Percentiles rank a stretch among this genome's conserved stretches.
phyloP scores from a whole-genome alignment of 768 basidiomycete species.

The Podaxis mareebaensis region DNA sequence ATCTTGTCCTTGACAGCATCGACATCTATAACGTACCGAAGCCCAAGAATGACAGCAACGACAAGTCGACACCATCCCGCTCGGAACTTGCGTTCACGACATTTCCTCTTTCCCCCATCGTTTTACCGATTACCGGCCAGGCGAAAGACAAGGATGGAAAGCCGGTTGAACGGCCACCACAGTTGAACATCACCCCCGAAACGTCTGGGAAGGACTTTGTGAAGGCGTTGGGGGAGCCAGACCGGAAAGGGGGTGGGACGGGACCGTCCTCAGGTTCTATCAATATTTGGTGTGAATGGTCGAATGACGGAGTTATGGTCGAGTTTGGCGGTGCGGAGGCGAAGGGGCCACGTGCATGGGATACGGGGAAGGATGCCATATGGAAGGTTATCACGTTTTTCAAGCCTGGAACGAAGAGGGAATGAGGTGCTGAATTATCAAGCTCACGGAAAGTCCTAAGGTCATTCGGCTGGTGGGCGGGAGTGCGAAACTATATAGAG shows the following conservation, averaged over 20 bases:
- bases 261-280: constrained; percentile 85
- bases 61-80: constrained; percentile 37
- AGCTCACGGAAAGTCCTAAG: too few species aligned
- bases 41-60: constrained; percentile 24
- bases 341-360: constrained; percentile 84
- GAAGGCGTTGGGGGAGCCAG: constrained; percentile 75
- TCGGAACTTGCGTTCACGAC: constrained; percentile 57
- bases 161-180: constrained; percentile 33
- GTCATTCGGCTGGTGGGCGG: neutral
- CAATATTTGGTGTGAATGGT: constrained; percentile 95
- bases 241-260: constrained; percentile 86
- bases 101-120: constrained; percentile 57
- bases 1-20: constrained; percentile 64
- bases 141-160: constrained; percentile 40
- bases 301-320: constrained; percentile 76
- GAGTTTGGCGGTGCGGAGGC: constrained; percentile 82
- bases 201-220: constrained; percentile 83
- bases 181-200: constrained; percentile 43
- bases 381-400: constrained; percentile 81
- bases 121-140: constrained; percentile 37
- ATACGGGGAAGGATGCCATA: constrained; percentile 75
- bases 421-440: constrained; percentile 3
- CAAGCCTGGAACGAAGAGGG: constrained; percentile 16
- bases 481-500: neutral
- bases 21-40: constrained; percentile 77